A percentile compares a stretch with the other conserved stretches of the same genome.
These are phyloP conservation scores for Theileria orientalis DNA, from an alignment of 169 alveolate genomes.

Conservation along the genomic window DNA sequence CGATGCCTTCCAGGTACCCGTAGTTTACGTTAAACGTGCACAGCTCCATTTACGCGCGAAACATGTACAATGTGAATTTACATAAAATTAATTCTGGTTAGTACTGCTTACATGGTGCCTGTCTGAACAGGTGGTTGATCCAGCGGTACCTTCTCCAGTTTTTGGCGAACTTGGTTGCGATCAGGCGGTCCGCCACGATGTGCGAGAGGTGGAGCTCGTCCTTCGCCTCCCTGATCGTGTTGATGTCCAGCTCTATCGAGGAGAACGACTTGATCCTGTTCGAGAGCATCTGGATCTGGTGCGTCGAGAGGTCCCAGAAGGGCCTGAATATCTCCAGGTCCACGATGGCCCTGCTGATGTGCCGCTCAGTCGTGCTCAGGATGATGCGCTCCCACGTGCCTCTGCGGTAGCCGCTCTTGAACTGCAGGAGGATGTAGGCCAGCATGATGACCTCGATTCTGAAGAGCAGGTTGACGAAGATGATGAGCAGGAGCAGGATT, in stretches of 20 bases:
- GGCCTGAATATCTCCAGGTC: conserved; percentile 60
- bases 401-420: conserved; percentile 49
- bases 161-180: conserved; percentile 30
- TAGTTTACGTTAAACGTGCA: conserved; percentile 91
- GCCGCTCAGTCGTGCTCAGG: conserved; percentile 23
- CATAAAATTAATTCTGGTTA: conserved; percentile 3
- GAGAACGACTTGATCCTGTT: conserved; percentile 42
- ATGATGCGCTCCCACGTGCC: conserved; percentile 63
- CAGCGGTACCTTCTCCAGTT: conserved; percentile 42
- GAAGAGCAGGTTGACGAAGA: conserved; percentile 35
- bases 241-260: conserved; percentile 24
- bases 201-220: conserved; percentile 44
- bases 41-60: conserved; percentile 82
- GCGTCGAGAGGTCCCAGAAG: conserved; percentile 60
- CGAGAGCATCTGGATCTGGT: conserved; percentile 30
- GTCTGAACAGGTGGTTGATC: conserved; percentile 62
- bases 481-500: conserved; percentile 22
- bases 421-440: conserved; percentile 37
- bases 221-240: conserved; percentile 52
- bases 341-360: conserved; percentile 23
- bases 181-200: conserved; percentile 19
- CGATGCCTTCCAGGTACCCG: conserved; percentile 96
- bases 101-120: conserved; percentile 49
- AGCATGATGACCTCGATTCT: conserved; percentile 23
- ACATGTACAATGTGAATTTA: conserved; percentile 1